Evolutionary conservation across 257 asterid species (phyloP).

Genomic region (Plantago major): DNA sequence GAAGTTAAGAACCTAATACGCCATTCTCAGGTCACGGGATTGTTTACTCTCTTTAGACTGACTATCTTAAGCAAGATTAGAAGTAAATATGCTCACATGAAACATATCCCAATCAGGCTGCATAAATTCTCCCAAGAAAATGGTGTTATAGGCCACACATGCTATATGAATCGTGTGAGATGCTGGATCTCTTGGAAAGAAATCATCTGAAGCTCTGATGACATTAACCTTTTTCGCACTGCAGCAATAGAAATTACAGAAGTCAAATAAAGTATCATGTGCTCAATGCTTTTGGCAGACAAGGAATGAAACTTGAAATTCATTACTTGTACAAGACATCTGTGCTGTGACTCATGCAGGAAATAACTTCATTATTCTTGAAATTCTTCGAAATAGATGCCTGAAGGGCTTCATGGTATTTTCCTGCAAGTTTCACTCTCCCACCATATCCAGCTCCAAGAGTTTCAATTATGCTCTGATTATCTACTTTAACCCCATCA

Average conservation of each 20-base stretch:
- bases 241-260: not conserved
- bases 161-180: conserved; percentile 85
- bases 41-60: no score
- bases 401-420: conserved; percentile 71
- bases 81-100: conserved; percentile 45
- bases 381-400: conserved; percentile 60
- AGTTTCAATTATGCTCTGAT: conserved; percentile 73
- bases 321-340: conserved; percentile 70
- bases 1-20: not conserved
- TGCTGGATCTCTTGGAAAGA: conserved; percentile 87
- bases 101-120: conserved; percentile 96
- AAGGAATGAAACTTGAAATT: conserved; percentile 1
- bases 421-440: conserved; percentile 61
- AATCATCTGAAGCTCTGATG: conserved; percentile 71
- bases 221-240: conserved; percentile 63
- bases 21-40: no score
- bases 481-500: conserved; percentile 72
- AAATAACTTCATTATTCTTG: conserved; percentile 65
- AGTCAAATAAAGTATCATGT: not conserved
- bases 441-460: conserved; percentile 77
- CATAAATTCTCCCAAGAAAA: conserved; percentile 82
- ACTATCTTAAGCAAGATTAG: no score
- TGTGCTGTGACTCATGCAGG: conserved; percentile 82
- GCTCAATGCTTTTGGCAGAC: not conserved
- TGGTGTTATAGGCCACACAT: conserved; percentile 73